Percentiles rank a stretch among this genome's conserved stretches.
phyloP scores from a whole-genome alignment of 768 basidiomycete genomes.

The Heimioporus sp. region DNA sequence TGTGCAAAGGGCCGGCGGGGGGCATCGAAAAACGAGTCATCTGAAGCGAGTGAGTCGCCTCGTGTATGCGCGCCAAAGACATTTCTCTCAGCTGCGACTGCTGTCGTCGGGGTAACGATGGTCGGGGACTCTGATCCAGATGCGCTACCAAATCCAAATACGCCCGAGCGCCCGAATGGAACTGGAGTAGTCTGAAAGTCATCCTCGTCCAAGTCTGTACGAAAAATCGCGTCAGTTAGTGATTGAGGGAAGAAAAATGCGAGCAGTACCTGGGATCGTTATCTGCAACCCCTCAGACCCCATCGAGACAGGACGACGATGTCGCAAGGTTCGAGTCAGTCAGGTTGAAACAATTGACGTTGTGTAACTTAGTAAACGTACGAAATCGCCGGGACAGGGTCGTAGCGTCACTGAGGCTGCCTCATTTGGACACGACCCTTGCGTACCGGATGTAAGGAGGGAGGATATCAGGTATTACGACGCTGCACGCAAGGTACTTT shows the following conservation, averaged over 20 bases:
- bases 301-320: slow-evolving; percentile 18
- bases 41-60: slow-evolving; percentile 76
- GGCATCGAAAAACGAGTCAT: slow-evolving; percentile 68
- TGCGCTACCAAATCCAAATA: slow-evolving; percentile 44
- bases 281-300: slow-evolving; percentile 44
- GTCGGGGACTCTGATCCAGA: slow-evolving; percentile 70
- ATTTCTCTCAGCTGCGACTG: slow-evolving; percentile 47
- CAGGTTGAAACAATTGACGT: slow-evolving; percentile 1
- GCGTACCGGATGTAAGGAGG: background rate
- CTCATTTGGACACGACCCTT: slow-evolving; percentile 14
- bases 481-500: background rate
- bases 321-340: background rate
- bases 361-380: background rate
- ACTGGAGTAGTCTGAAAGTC: slow-evolving; percentile 59
- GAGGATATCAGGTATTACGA: background rate
- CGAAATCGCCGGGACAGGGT: no score
- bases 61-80: slow-evolving; percentile 64
- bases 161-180: slow-evolving; percentile 65
- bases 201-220: slow-evolving; percentile 78
- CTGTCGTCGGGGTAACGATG: slow-evolving; percentile 45
- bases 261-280: slow-evolving; percentile 43
- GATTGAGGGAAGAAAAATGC: background rate
- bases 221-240: background rate
- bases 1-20: slow-evolving; percentile 65
- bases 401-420: no score